Percentiles rank a stretch among this genome's conserved stretches.
Evolutionary conservation across 192 early-diverging fungal species (phyloP).

Genomic region (Podila minutissima): DNA sequence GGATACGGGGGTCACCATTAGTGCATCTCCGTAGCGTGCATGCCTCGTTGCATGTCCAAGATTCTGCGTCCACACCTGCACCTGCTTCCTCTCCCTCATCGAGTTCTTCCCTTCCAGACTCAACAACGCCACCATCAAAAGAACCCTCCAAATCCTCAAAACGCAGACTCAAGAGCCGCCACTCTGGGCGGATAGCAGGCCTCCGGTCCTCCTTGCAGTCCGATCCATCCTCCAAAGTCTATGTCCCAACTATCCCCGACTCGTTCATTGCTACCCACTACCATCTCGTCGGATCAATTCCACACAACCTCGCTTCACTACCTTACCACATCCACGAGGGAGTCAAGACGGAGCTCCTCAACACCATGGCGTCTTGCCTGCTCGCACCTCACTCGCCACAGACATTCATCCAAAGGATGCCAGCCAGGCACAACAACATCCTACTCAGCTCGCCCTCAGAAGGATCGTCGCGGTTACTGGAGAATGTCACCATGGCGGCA

Average conservation of each 20-base stretch:
- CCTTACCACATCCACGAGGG: conserved; percentile 34
- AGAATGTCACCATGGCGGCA: conserved; percentile 49
- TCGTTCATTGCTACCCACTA: conserved; percentile 16
- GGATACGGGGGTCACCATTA: too few relatives aligned
- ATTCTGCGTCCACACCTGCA: not conserved
- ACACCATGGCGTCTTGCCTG: conserved; percentile 36
- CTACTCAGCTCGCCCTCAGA: conserved; percentile 48
- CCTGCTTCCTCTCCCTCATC: not conserved
- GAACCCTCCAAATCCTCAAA: not conserved
- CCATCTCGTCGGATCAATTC: conserved; percentile 8
- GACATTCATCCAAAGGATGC: conserved; percentile 26
- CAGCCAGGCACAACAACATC: conserved; percentile 51
- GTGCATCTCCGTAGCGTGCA: too few relatives aligned
- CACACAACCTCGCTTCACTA: conserved; percentile 1
- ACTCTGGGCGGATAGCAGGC: not conserved
- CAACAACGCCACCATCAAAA: not conserved
- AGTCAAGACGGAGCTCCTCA: conserved; percentile 22
- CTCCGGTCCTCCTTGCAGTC: not conserved
- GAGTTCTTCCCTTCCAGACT: not conserved
- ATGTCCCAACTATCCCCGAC: conserved; percentile 33
- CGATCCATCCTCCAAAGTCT: conserved; percentile 15
- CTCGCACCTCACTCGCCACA: conserved; percentile 13
- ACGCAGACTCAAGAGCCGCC: not conserved
- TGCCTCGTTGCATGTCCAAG: too few relatives aligned
- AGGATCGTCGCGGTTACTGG: conserved; percentile 56